Evolutionary conservation across 352 stramenopile species (phyloP).

Genomic region (Pythium grandisporangium): DNA sequence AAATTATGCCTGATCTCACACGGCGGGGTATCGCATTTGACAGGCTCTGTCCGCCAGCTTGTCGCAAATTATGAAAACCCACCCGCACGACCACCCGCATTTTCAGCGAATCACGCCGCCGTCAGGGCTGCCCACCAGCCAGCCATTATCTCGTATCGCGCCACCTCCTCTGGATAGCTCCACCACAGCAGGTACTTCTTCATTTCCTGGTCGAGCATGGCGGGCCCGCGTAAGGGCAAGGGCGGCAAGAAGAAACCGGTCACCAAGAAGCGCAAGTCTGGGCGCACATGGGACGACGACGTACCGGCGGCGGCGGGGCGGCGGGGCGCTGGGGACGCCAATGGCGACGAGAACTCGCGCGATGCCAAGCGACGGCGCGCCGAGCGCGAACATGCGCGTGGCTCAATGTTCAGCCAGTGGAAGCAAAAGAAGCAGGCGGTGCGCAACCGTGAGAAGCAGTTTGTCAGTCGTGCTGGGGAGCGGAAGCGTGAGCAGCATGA

Average conservation of each 20-base stretch:
- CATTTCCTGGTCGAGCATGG: background rate
- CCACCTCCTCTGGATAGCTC: background rate
- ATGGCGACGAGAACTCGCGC: background rate
- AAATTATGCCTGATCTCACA: background rate
- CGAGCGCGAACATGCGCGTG: slow-evolving; percentile 8
- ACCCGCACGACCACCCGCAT: background rate
- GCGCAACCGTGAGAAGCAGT: slow-evolving; percentile 29
- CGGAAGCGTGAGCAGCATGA: slow-evolving; percentile 44
- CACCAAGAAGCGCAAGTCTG: slow-evolving; percentile 6
- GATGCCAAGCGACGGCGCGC: slow-evolving; percentile 5
- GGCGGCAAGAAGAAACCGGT: slow-evolving; percentile 4
- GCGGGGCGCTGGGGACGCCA: no score
- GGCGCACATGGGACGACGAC: slow-evolving; percentile 10
- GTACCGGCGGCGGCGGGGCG: background rate
- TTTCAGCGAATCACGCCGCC: no score
- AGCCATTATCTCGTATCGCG: slow-evolving; percentile 1
- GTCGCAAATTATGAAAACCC: no score
- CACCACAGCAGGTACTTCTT: background rate
- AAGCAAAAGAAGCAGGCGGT: slow-evolving; percentile 49
- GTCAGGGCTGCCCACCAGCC: no score
- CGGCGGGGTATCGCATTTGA: background rate
- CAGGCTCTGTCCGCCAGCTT: background rate
- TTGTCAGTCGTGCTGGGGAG: slow-evolving; percentile 26
- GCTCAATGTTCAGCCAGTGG: slow-evolving; percentile 75
- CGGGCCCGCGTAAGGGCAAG: slow-evolving; percentile 1